phyloP scores from a whole-genome alignment of 2,329 filamentous ascomycete species.

The Cercospora citrullina region DNA sequence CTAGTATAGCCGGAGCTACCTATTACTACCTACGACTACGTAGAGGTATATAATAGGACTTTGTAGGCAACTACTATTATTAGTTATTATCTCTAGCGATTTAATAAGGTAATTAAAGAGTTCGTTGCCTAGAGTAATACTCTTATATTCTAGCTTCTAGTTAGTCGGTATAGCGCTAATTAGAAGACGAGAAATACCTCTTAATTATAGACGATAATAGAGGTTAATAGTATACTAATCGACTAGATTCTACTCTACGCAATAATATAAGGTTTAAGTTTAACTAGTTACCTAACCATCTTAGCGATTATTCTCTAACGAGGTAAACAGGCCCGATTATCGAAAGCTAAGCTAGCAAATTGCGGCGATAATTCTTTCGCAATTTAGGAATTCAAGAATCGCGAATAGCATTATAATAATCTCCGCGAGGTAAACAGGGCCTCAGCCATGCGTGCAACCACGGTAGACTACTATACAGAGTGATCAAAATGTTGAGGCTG shows the following conservation, averaged over 20 bases:
- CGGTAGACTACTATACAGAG: background rate
- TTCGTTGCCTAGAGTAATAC: background rate
- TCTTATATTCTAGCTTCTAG: background rate
- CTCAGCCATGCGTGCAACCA: background rate
- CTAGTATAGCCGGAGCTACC: too few relatives aligned
- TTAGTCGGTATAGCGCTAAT: background rate
- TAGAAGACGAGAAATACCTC: background rate
- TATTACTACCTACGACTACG: too few relatives aligned
- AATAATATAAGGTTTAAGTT: too few relatives aligned
- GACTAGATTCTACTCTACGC: background rate
- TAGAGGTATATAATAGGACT: too few relatives aligned
- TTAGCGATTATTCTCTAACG: too few relatives aligned
- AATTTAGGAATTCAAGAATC: too few relatives aligned
- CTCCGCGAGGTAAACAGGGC: too few relatives aligned
- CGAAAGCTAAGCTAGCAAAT: too few relatives aligned
- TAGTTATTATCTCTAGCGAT: background rate
- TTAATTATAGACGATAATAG: background rate
- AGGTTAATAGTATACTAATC: background rate
- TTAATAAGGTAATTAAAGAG: background rate
- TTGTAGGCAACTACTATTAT: background rate
- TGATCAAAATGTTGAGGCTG: background rate
- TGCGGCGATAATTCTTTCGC: too few relatives aligned
- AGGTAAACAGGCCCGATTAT: too few relatives aligned
- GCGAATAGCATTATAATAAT: too few relatives aligned
- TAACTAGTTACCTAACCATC: too few relatives aligned